Base-by-base conservation (phyloP, 2,329 filamentous ascomycete genomes). In the Fusarium albidum region DNA sequence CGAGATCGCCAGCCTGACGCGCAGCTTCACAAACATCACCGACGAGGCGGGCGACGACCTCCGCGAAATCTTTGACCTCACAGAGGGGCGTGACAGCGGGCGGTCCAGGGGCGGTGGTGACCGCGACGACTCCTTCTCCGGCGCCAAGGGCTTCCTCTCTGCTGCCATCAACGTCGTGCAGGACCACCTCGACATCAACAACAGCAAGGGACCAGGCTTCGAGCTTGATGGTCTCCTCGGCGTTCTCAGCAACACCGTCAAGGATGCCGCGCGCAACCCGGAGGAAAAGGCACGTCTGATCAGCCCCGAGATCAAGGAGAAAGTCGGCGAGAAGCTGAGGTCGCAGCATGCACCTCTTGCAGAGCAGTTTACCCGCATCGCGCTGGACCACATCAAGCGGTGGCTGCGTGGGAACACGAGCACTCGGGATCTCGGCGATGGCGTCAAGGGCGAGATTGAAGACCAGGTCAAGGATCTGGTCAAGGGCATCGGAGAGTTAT, bases 241-340 rank as follows among this genome's bases (percentile, higher is more conserved):
- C 2, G 68, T 77, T 0, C 54, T 79, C 11, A 79, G 75, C 63
- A 69, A 68, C 53, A 77, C 74, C 1, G 70, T 79, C 49, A 78
- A 77, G 52, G 77, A 79, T 13, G 73, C 73, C 11, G 67, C 76
- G 2, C 71, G 74, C n/a, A 77, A 77, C 53, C 77, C 77, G 0
- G 77, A 79, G 53, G 77, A 78, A 39, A 79, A 75, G 49, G 77
- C 77, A 0, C 75, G 77, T 5, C 49, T 71, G 39, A 79, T 79
- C 48, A 77, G 70, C 33, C 77, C 77, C 4, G 77, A 79, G 65
- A 79, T 79, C 70, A 79, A 78, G 59, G 76, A 78, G 17, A 69
- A 71, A 40, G 73, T 79, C 37, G 74, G 70, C 28, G 64, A 58
- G 6, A 76, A 74, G 64, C 68, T 79, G 14, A 68, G 71, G 14